Percentiles rank a stretch among this genome's conserved stretches.
phyloP scores from a whole-genome alignment of 257 asterid genomes.

The Solanum acaule region DNA sequence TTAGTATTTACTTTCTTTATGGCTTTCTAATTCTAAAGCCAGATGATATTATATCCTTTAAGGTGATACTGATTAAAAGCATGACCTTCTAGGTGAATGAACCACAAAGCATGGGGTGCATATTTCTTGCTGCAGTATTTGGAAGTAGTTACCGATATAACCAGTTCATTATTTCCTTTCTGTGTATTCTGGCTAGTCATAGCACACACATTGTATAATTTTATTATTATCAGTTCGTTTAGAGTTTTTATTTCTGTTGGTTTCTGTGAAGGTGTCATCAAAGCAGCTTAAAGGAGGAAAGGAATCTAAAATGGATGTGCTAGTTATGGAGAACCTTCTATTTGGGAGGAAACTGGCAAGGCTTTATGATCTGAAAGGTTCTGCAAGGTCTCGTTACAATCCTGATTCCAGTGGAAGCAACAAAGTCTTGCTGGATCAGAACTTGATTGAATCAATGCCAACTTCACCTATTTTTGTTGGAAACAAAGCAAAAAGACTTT shows the following conservation, averaged over 20 bases:
- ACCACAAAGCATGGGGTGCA: neutral
- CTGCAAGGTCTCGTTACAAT: conserved; percentile 86
- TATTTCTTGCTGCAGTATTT: neutral
- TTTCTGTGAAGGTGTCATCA: conserved; percentile 49
- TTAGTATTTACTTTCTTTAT: neutral
- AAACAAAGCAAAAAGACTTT: conserved; percentile 69
- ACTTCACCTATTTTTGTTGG: conserved; percentile 95
- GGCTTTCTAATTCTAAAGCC: neutral
- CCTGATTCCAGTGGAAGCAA: conserved; percentile 83
- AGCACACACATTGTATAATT: neutral
- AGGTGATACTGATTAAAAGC: neutral
- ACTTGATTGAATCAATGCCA: conserved; percentile 96
- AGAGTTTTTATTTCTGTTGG: conserved; percentile 4
- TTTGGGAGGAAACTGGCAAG: conserved; percentile 74
- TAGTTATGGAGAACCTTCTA: conserved; percentile 95
- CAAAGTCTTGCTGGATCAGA: conserved; percentile 87
- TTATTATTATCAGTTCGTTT: neutral
- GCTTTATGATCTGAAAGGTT: conserved; percentile 92
- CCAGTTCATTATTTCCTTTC: neutral
- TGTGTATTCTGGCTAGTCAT: neutral
- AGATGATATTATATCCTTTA: neutral
- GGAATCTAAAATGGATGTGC: conserved; percentile 85
- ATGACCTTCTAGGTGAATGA: neutral
- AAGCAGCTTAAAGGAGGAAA: conserved; percentile 86
- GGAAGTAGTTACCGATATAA: neutral